Evolutionary conservation across 2,329 filamentous ascomycete genomes (phyloP).

Genomic region (Cordyceps cicadae): DNA sequence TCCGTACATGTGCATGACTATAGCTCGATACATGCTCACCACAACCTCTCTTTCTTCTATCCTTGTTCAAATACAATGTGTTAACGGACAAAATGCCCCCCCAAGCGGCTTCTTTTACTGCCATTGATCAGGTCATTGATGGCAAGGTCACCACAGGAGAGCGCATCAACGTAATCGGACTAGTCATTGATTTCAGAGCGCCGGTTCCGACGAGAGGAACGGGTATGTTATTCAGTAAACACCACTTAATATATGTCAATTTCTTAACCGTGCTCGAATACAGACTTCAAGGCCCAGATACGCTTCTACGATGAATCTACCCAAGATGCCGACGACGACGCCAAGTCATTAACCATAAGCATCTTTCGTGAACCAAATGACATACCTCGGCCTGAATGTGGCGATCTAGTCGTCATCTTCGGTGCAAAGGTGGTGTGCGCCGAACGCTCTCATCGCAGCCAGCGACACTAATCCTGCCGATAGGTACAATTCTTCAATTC

Average conservation of each 20-base stretch:
- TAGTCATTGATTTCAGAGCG: conserved; percentile 57
- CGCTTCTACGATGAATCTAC: conserved; percentile 52
- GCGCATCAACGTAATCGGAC: conserved; percentile 55
- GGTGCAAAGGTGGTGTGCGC: conserved; percentile 40
- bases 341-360: conserved; percentile 38
- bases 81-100: not conserved
- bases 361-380: conserved; percentile 49
- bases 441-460: not conserved
- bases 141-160: conserved; percentile 20
- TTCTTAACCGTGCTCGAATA: not conserved
- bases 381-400: conserved; percentile 39
- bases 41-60: not conserved
- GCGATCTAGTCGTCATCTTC: conserved; percentile 37
- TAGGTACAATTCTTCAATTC: conserved; percentile 34
- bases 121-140: conserved; percentile 36
- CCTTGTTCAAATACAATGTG: not conserved
- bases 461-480: not conserved
- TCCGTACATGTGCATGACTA: no score
- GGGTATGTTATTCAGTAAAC: conserved; percentile 32
- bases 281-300: conserved; percentile 54
- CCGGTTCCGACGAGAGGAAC: conserved; percentile 41
- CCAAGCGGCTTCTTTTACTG: conserved; percentile 2
- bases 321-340: conserved; percentile 28
- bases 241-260: not conserved
- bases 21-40: not conserved